Evolutionary conservation across 2,329 filamentous ascomycete species (phyloP).

Genomic region (Sporothrix sp.): DNA sequence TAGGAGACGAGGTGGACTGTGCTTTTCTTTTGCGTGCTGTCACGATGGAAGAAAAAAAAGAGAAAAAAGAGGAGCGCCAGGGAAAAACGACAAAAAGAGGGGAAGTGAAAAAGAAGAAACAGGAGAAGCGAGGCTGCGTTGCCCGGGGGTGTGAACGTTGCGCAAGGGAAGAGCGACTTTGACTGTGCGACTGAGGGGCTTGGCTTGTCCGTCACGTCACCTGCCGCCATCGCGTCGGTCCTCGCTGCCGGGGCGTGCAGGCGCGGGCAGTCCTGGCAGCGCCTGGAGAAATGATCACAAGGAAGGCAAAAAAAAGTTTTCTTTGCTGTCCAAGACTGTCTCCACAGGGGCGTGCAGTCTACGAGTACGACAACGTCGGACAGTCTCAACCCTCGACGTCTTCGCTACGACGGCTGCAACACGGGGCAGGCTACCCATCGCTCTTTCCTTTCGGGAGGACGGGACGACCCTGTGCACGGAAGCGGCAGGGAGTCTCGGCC

Average conservation of each 20-base stretch:
- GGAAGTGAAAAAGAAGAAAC: neutral
- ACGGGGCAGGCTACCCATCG: too few relatives aligned
- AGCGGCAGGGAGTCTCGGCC: too few relatives aligned
- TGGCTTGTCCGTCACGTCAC: constrained; percentile 3
- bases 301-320: constrained; percentile 13
- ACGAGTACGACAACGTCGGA: neutral
- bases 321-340: neutral
- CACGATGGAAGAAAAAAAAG: neutral
- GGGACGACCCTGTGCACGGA: too few relatives aligned
- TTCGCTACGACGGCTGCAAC: too few relatives aligned
- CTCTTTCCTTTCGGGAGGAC: neutral
- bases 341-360: neutral
- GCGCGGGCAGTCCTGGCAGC: too few relatives aligned
- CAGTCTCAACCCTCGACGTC: neutral
- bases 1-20: neutral
- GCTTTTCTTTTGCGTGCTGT: constrained; percentile 9
- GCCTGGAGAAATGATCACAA: constrained; percentile 14
- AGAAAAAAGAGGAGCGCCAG: neutral
- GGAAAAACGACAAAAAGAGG: neutral
- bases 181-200: neutral
- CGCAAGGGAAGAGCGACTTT: too few relatives aligned
- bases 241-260: too few relatives aligned
- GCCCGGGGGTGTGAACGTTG: too few relatives aligned
- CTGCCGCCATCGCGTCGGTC: too few relatives aligned
- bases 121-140: constrained; percentile 8